Evolutionary conservation across 2,329 filamentous ascomycete genomes (phyloP).

Genomic region (Albifimbria verrucaria): DNA sequence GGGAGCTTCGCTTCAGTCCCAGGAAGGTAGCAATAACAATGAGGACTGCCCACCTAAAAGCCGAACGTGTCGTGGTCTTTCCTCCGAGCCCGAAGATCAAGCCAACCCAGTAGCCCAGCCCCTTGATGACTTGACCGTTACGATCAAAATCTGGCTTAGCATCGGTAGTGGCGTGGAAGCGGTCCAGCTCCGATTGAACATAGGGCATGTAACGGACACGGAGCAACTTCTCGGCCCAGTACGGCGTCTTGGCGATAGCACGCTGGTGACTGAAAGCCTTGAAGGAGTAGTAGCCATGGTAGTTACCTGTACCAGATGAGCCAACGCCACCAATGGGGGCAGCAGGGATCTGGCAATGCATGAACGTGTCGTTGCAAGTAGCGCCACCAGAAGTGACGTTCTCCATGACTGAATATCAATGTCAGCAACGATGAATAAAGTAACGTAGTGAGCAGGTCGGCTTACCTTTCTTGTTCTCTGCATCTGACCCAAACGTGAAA

Average conservation of each 20-base stretch:
- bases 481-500: constrained; percentile 80
- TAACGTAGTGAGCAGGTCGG: too few relatives aligned
- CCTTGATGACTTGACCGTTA: constrained; percentile 48
- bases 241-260: constrained; percentile 31
- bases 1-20: constrained; percentile 28
- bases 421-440: too few relatives aligned
- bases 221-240: constrained; percentile 48
- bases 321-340: constrained; percentile 50
- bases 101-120: constrained; percentile 51
- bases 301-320: constrained; percentile 42
- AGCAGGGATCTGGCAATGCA: constrained; percentile 38
- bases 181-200: constrained; percentile 39
- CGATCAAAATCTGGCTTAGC: constrained; percentile 60
- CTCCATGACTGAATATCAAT: constrained; percentile 30
- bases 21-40: constrained; percentile 35
- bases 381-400: constrained; percentile 46
- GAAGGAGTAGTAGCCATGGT: constrained; percentile 48
- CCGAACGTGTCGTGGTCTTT: constrained; percentile 44
- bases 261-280: constrained; percentile 38
- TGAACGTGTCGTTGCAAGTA: constrained; percentile 45
- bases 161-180: constrained; percentile 39
- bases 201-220: constrained; percentile 68
- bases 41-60: constrained; percentile 46
- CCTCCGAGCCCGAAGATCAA: constrained; percentile 51
- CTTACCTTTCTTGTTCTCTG: constrained; percentile 71